These are phyloP conservation scores for Dipodascopsis tothii DNA, from an alignment of 805 yeast species.

Conservation along the genomic window DNA sequence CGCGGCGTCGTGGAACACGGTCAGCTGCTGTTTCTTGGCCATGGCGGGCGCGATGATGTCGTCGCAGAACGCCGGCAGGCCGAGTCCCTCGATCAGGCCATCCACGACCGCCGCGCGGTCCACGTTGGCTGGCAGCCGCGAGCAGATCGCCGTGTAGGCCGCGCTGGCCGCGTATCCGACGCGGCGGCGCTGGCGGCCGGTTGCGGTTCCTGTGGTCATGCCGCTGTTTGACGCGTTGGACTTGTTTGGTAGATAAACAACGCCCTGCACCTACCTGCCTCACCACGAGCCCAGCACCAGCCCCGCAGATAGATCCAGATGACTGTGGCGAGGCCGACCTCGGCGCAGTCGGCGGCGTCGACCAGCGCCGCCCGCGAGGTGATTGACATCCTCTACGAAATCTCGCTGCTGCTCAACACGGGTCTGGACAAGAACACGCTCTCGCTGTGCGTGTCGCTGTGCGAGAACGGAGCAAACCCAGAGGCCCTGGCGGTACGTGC, in stretches of 20 bases:
- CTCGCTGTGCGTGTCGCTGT: slow-evolving; percentile 24
- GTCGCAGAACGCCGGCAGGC: slow-evolving; percentile 30
- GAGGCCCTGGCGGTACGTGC: slow-evolving; percentile 27
- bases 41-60: slow-evolving; percentile 26
- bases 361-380: neutral
- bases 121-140: slow-evolving; percentile 46
- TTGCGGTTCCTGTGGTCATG: too few relatives aligned
- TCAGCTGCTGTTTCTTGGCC: slow-evolving; percentile 37
- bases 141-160: slow-evolving; percentile 27
- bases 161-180: slow-evolving; percentile 26
- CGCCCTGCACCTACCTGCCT: too few relatives aligned
- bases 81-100: slow-evolving; percentile 39
- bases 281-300: too few relatives aligned
- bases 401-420: slow-evolving; percentile 30
- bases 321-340: too few relatives aligned
- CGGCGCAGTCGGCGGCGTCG: neutral
- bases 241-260: too few relatives aligned
- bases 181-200: neutral
- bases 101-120: slow-evolving; percentile 44
- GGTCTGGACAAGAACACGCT: slow-evolving; percentile 26
- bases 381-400: slow-evolving; percentile 21
- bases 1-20: slow-evolving; percentile 42
- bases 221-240: too few relatives aligned
- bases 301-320: too few relatives aligned
- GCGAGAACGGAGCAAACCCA: slow-evolving; percentile 32